These are phyloP conservation scores for Trichosporon faecale DNA, from an alignment of 1,284 basidiomycete species.

Conservation along the genomic window DNA sequence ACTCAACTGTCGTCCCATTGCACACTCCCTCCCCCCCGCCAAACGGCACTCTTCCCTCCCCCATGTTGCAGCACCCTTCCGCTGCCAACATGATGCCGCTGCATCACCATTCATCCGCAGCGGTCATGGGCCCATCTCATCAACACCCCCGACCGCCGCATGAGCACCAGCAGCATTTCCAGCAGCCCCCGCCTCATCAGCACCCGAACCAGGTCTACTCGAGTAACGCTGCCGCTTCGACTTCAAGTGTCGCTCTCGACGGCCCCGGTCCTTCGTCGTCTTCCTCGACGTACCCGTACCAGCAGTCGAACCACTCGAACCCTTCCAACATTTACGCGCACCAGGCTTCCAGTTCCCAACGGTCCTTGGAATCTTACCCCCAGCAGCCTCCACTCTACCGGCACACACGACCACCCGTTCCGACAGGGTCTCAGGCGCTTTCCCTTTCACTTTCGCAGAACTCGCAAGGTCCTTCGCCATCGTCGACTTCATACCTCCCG, in stretches of 20 bases:
- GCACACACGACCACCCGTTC: constrained; percentile 9
- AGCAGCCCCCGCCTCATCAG: neutral
- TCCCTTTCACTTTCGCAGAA: neutral
- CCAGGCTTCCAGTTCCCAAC: neutral
- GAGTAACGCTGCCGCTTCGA: neutral
- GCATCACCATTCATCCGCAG: neutral
- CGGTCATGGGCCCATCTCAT: neutral
- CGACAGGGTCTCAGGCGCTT: constrained; percentile 6
- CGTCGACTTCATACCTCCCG: constrained; percentile 1
- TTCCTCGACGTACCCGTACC: neutral
- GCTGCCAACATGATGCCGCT: constrained; percentile 2
- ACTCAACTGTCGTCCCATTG: neutral
- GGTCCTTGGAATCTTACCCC: neutral
- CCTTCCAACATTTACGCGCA: neutral
- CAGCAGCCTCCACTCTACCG: constrained; percentile 8
- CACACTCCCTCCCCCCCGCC: neutral
- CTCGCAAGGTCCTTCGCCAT: neutral
- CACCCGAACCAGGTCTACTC: neutral
- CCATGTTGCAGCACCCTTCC: neutral
- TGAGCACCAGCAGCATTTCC: neutral
- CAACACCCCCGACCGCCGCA: neutral
- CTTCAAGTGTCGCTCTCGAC: neutral
- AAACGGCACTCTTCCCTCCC: neutral
- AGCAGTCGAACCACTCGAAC: neutral
- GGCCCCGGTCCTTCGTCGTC: neutral